A percentile compares a stretch with the other conserved stretches of the same genome.
These are phyloP conservation scores for Bryoerythrophyllum caledonicum DNA, from an alignment of 225 moss, liverwort and hornwort genomes.

Conservation along the genomic window DNA sequence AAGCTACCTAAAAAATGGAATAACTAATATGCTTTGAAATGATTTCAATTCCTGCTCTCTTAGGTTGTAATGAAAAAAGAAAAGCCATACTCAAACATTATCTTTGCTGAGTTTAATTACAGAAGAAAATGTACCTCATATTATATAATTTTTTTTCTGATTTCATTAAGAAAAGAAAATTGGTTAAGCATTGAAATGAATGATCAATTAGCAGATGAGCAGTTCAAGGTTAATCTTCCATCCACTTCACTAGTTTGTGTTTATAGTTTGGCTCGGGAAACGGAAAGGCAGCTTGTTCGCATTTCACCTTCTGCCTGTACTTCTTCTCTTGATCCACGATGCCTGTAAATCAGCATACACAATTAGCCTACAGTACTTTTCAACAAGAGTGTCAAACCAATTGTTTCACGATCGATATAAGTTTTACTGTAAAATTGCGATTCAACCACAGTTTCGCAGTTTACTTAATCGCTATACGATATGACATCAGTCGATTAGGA, in stretches of 20 bases:
- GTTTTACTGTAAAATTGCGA: not conserved
- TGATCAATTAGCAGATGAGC: conserved; percentile 8
- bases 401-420: not conserved
- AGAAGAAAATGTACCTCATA: conserved; percentile 3
- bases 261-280: conserved; percentile 88
- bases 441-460: not conserved
- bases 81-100: not conserved
- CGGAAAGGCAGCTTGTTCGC: conserved; percentile 65
- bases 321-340: conserved; percentile 79
- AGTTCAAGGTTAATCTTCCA: conserved; percentile 53
- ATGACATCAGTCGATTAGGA: not conserved
- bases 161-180: not conserved
- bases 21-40: not conserved
- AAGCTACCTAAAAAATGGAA: not conserved
- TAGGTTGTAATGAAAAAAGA: not conserved
- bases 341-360: conserved; percentile 44
- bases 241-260: conserved; percentile 89
- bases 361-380: not conserved
- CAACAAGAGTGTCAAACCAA: not conserved
- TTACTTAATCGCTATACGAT: no score
- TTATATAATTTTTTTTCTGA: not conserved
- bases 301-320: conserved; percentile 80
- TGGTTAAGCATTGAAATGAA: not conserved
- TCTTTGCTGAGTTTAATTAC: not conserved
- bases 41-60: no score